Base-by-base conservation (phyloP, 176 grass and related monocot species). In the Leersia perrieri region DNA sequence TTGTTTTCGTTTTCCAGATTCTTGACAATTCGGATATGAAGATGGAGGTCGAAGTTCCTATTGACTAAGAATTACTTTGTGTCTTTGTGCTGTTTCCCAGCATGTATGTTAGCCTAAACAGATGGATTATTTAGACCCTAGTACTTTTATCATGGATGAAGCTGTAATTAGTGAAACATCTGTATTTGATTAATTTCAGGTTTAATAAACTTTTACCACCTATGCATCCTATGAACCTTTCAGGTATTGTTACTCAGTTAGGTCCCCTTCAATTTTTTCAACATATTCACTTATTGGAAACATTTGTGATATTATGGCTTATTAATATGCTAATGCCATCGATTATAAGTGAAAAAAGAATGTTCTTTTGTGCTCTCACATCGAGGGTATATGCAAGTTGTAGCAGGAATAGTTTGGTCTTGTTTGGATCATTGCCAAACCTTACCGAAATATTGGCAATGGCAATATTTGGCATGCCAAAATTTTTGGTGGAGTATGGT, bases 41-140 rank as follows among this genome's bases (percentile, higher is more conserved):
- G 85, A 94, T 97, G 91, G 94, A 94, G 77, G 94, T 97, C 55
- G 91, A 97, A 84, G 91, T 94, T 86, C 94, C 87, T 25, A 92
- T 94, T 82, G 94, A 97, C 83, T 92, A 82, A 79, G 51, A 82
- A 80, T 63, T 72, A 67, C 72, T 71, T 71, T 80, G 64, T 66
- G 60, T 62, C 9, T 20, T 76, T 33, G 62, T 63, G 33, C 27
- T 75, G 77, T 67, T 80, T 36, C 47, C n/a, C 70, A 25, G 38
- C 32, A 33, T 76, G 38, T 70, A 41, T 83, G 32, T 68, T 78
- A 47, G 49, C 23, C 84, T 76, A 26, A 83, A 62, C 4, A 9
- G 34, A 60, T 84, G 57, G 51, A 60, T 40, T 80, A 73, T 78
- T 86, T 86, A 28, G 38, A 82, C 63, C 36, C 34, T 57, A 82